Evolutionary conservation across 2,329 filamentous ascomycete species (phyloP).

Genomic region (Sordariomycetes sp.): DNA sequence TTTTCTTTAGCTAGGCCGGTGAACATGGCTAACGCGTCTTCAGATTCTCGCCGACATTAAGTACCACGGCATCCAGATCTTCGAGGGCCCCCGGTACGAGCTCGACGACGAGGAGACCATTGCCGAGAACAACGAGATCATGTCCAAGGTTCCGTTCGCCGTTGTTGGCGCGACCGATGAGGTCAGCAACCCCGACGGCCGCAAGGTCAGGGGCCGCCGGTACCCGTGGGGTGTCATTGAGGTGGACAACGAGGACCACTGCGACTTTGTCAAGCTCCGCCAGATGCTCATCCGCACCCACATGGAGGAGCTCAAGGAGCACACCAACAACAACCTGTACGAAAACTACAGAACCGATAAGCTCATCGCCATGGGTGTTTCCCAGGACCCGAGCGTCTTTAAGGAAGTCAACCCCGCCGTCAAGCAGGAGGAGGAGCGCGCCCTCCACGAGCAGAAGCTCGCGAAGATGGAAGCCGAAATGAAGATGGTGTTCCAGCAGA

Average conservation of each 20-base stretch:
- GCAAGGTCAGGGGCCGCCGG: conserved; percentile 87
- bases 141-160: conserved; percentile 98
- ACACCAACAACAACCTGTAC: conserved; percentile 97
- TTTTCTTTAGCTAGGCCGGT: conserved; percentile 1
- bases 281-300: conserved; percentile 99
- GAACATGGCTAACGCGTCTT: conserved; percentile 7
- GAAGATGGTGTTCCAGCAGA: conserved; percentile 99
- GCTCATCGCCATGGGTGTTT: conserved; percentile 95
- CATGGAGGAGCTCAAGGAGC: conserved; percentile 99
- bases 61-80: conserved; percentile 96
- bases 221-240: conserved; percentile 99
- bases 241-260: conserved; percentile 99
- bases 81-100: conserved; percentile 96
- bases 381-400: conserved; percentile 97
- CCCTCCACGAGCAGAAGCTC: conserved; percentile 97
- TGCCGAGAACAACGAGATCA: conserved; percentile 99
- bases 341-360: conserved; percentile 99
- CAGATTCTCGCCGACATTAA: conserved; percentile 96
- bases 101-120: conserved; percentile 99
- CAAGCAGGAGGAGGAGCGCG: conserved; percentile 98
- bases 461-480: conserved; percentile 99
- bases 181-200: conserved; percentile 80
- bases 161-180: conserved; percentile 95
- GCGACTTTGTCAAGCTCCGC: conserved; percentile 98
- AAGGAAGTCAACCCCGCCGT: conserved; percentile 99